A percentile compares a stretch with the other conserved stretches of the same genome.
Evolutionary conservation across 2,329 filamentous ascomycete species (phyloP).

Genomic region (Trichophyton mentagrophytes): DNA sequence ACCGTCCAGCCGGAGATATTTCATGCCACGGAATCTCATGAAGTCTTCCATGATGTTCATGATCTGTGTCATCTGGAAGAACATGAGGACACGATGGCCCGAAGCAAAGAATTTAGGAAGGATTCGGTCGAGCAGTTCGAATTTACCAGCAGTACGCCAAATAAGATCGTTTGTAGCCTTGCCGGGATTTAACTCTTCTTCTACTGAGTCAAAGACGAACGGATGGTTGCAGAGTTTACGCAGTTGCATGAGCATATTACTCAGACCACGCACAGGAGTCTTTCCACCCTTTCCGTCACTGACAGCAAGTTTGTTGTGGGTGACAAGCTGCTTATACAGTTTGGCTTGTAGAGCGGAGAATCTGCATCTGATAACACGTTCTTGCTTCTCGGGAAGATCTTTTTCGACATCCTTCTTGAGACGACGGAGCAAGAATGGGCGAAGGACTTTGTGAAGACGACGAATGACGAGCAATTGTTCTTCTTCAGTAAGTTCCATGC

Average conservation of each 20-base stretch:
- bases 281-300: constrained; percentile 93
- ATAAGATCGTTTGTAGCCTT: constrained; percentile 82
- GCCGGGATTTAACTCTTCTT: constrained; percentile 91
- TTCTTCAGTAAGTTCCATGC: constrained; percentile 99
- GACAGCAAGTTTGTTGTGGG: constrained; percentile 85
- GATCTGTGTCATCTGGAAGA: constrained; percentile 99
- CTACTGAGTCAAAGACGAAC: constrained; percentile 95
- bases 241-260: constrained; percentile 99
- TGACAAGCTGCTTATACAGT: constrained; percentile 94
- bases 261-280: constrained; percentile 82
- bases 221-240: constrained; percentile 98
- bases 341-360: constrained; percentile 89
- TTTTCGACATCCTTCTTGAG: constrained; percentile 99
- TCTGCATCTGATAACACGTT: constrained; percentile 98
- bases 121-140: constrained; percentile 84
- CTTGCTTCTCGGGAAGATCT: constrained; percentile 95
- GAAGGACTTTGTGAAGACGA: constrained; percentile 91
- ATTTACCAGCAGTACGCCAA: constrained; percentile 94
- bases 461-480: constrained; percentile 96
- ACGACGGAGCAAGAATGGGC: constrained; percentile 93
- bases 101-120: constrained; percentile 85
- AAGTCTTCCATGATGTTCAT: constrained; percentile 99
- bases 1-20: constrained; percentile 87
- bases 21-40: constrained; percentile 65
- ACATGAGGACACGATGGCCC: constrained; percentile 94